A percentile compares a stretch with the other conserved stretches of the same genome.
Evolutionary conservation across 345 rosid genomes (phyloP).

Genomic region (Laguncularia racemosa): DNA sequence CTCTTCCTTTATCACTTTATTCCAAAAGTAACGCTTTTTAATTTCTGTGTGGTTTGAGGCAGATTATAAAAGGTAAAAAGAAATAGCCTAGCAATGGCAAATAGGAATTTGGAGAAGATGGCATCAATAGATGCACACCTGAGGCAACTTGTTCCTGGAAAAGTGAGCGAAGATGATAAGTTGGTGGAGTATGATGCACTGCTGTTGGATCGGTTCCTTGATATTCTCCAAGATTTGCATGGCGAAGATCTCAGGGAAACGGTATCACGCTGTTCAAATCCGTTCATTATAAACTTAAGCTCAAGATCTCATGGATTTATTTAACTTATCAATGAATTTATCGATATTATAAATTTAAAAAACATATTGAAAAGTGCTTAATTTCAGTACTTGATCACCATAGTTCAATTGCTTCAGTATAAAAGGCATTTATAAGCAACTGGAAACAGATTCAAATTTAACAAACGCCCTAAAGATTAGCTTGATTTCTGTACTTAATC

Average conservation of each 20-base stretch:
- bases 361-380: no score
- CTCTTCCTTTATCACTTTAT: background rate
- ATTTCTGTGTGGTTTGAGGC: background rate
- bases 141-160: constrained; percentile 67
- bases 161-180: constrained; percentile 95
- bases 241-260: constrained; percentile 96
- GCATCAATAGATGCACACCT: constrained; percentile 96
- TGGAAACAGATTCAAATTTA: no score
- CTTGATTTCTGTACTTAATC: no score
- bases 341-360: no score
- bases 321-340: no score
- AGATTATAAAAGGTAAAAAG: background rate
- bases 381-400: no score
- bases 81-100: constrained; percentile 30
- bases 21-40: background rate
- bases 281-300: background rate
- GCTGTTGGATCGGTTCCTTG: constrained; percentile 92
- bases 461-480: no score
- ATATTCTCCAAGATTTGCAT: constrained; percentile 88
- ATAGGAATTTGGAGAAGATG: constrained; percentile 71
- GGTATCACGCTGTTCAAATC: constrained; percentile 21
- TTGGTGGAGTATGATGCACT: constrained; percentile 92
- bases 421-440: no score
- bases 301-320: no score
- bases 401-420: no score